A percentile compares a stretch with the other conserved stretches of the same genome.
Conservation (phyloP, 495 filamentous ascomycete genomes). For the Hypoxylon rickii region DNA sequence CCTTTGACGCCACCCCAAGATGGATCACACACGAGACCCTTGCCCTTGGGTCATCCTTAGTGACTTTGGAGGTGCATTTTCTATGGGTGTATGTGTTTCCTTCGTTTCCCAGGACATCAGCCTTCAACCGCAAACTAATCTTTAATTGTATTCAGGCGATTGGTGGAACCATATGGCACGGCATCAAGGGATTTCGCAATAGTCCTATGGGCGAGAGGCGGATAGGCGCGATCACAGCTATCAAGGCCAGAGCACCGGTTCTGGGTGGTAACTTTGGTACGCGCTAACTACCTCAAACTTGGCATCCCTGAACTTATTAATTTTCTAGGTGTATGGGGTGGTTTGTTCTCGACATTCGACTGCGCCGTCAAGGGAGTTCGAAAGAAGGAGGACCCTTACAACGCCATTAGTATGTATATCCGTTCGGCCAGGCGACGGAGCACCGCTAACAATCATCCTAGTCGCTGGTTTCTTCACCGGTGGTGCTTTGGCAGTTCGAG, state of each 20-base stretch:
- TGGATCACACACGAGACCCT: slow-evolving; percentile 87
- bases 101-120: not conserved
- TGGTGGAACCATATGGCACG: slow-evolving; percentile 96
- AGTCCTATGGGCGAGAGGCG: slow-evolving; percentile 87
- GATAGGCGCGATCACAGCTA: slow-evolving; percentile 93
- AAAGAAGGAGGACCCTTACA: slow-evolving; percentile 97
- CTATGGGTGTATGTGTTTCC: slow-evolving; percentile 80
- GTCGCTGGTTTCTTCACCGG: slow-evolving; percentile 96
- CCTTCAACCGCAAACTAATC: not conserved
- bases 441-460: slow-evolving; percentile 3
- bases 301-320: not conserved
- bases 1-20: slow-evolving; percentile 29
- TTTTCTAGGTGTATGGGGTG: slow-evolving; percentile 75
- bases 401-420: slow-evolving; percentile 66
- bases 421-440: not conserved
- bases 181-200: slow-evolving; percentile 94
- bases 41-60: slow-evolving; percentile 96
- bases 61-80: slow-evolving; percentile 96
- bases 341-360: slow-evolving; percentile 91
- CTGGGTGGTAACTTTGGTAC: slow-evolving; percentile 93
- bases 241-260: slow-evolving; percentile 95
- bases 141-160: slow-evolving; percentile 62
- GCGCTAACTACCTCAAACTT: not conserved
- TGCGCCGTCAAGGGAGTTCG: slow-evolving; percentile 96
- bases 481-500: slow-evolving; percentile 85